phyloP scores from a whole-genome alignment of 768 basidiomycete genomes.

The Lactarius pseudohatsudake region DNA sequence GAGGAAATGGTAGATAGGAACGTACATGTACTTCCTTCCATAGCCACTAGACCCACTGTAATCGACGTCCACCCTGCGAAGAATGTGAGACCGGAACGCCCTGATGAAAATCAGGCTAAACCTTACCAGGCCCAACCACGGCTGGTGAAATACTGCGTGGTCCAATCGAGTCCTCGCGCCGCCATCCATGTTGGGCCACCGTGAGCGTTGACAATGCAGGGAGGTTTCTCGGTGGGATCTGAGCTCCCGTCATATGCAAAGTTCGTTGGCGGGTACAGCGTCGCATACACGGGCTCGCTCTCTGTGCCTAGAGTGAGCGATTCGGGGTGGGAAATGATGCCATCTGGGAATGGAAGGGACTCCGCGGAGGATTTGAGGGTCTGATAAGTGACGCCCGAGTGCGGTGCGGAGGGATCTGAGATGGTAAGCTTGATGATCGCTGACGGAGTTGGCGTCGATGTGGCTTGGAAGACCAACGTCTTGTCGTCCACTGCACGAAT shows the following conservation, averaged over 20 bases:
- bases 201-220: slow-evolving; percentile 22
- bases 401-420: background rate
- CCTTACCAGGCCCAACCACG: slow-evolving; percentile 57
- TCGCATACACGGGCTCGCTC: slow-evolving; percentile 7
- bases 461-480: background rate
- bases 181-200: slow-evolving; percentile 50
- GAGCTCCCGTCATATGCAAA: slow-evolving; percentile 14
- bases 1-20: background rate
- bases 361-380: slow-evolving; percentile 11
- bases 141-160: slow-evolving; percentile 32
- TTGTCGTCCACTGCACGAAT: background rate
- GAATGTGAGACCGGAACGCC: slow-evolving; percentile 21
- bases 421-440: slow-evolving; percentile 10
- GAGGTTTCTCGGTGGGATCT: slow-evolving; percentile 15
- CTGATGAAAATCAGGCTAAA: background rate
- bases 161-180: slow-evolving; percentile 50
- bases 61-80: slow-evolving; percentile 66
- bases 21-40: slow-evolving; percentile 62
- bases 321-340: slow-evolving; percentile 19
- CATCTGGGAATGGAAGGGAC: slow-evolving; percentile 14
- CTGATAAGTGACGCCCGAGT: background rate
- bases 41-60: slow-evolving; percentile 76
- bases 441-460: background rate
- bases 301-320: slow-evolving; percentile 2
- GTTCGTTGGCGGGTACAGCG: slow-evolving; percentile 20